Conservation (phyloP, 305 asterid genomes). For the Ajuga reptans region DNA sequence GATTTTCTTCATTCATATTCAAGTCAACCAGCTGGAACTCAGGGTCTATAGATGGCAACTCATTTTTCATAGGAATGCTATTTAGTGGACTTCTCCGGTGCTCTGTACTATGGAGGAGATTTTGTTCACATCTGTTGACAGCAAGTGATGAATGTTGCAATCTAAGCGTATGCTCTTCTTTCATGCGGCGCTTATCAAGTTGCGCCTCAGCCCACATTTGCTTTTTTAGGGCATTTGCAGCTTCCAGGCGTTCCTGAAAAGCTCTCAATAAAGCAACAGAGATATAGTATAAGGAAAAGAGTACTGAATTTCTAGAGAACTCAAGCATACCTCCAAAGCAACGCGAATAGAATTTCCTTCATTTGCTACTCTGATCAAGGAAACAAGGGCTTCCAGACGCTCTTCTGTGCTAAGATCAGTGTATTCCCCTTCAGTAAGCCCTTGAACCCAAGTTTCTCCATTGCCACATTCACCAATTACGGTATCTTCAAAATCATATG, state of each 20-base stretch:
- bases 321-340: conserved; percentile 59
- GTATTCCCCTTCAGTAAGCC: conserved; percentile 78
- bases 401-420: conserved; percentile 66
- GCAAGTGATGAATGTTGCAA: conserved; percentile 31
- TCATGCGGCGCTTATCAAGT: conserved; percentile 78
- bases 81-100: conserved; percentile 34
- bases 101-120: conserved; percentile 16
- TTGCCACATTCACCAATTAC: conserved; percentile 41
- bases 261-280: conserved; percentile 20
- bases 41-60: conserved; percentile 27
- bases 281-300: conserved; percentile 14
- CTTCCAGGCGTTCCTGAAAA: conserved; percentile 88
- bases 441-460: conserved; percentile 81
- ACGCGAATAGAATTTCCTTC: conserved; percentile 77
- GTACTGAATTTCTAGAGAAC: neutral
- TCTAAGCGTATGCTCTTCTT: conserved; percentile 55
- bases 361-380: conserved; percentile 68
- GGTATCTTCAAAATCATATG: conserved; percentile 31
- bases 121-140: conserved; percentile 34
- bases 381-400: conserved; percentile 73
- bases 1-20: conserved; percentile 33
- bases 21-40: conserved; percentile 36
- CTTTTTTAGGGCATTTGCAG: conserved; percentile 83
- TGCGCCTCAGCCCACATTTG: conserved; percentile 94
- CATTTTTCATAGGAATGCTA: conserved; percentile 31